Percentiles rank a stretch among this genome's conserved stretches.
Conservation (phyloP, 306 rosid species). For the Quercus cerris region DNA sequence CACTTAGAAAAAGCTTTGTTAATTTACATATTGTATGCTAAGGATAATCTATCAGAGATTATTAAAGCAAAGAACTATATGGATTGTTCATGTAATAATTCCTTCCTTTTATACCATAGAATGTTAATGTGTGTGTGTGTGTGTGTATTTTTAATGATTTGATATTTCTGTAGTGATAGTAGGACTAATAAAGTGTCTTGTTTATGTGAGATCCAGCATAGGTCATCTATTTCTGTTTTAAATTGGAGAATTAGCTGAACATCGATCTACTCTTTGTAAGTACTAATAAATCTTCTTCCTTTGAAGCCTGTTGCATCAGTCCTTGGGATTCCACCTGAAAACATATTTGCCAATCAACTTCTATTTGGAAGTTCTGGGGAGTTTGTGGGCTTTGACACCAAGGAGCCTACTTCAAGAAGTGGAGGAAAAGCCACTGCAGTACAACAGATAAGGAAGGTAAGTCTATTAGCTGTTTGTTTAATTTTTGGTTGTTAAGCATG, state of each 20-base stretch:
- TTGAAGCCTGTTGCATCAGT: constrained; percentile 84
- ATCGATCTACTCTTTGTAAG: constrained; percentile 12
- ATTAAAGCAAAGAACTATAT: not conserved
- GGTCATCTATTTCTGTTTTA: not conserved
- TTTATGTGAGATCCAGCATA: not conserved
- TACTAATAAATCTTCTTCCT: constrained; percentile 28
- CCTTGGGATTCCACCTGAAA: constrained; percentile 67
- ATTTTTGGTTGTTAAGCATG: not conserved
- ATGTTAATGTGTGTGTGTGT: not conserved
- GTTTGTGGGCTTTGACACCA: constrained; percentile 80
- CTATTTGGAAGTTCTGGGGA: constrained; percentile 79
- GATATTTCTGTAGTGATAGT: constrained; percentile 4
- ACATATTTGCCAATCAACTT: constrained; percentile 84
- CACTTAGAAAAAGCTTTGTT: not conserved
- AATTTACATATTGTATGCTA: not conserved
- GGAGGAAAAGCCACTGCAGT: constrained; percentile 96
- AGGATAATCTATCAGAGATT: not conserved
- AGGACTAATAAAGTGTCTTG: constrained; percentile 10
- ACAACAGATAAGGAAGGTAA: constrained; percentile 73
- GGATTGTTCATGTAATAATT: not conserved
- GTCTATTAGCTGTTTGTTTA: constrained; percentile 16
- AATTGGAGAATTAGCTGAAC: constrained; percentile 13
- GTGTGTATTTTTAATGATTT: not conserved
- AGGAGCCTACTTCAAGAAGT: constrained; percentile 86
- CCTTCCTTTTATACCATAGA: not conserved